Evolutionary conservation across 2,329 filamentous ascomycete species (phyloP).

Genomic region (Arthroderma uncinatum): DNA sequence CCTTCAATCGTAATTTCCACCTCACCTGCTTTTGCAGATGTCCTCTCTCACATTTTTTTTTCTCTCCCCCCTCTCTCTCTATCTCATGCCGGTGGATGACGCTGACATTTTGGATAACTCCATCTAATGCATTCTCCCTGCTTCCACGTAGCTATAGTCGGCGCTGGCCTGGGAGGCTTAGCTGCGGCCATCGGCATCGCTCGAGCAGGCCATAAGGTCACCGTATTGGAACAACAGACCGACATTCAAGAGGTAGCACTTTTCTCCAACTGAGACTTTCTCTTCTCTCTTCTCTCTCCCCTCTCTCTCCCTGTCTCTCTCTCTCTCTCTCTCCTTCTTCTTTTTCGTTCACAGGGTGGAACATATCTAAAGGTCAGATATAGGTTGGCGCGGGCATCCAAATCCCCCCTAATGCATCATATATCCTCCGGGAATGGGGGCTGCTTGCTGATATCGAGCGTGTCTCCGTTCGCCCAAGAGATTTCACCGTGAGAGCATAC

Average conservation of each 20-base stretch:
- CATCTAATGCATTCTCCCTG: not conserved
- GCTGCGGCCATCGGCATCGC: constrained; percentile 17
- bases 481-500: constrained; percentile 24
- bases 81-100: too few species aligned
- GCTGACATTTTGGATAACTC: not conserved
- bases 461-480: constrained; percentile 22
- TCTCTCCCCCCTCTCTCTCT: not conserved
- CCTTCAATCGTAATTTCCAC: too few species aligned
- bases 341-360: not conserved
- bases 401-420: constrained; percentile 24
- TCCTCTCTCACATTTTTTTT: not conserved
- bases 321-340: not conserved
- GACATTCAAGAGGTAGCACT: constrained; percentile 30
- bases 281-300: not conserved
- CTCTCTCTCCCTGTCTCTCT: not conserved
- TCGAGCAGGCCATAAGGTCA: constrained; percentile 16
- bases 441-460: constrained; percentile 20
- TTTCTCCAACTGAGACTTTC: constrained; percentile 6
- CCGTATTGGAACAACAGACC: constrained; percentile 29
- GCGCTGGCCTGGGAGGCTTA: constrained; percentile 18
- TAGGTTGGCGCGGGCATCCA: constrained; percentile 28
- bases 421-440: constrained; percentile 22
- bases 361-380: not conserved
- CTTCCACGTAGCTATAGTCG: constrained; percentile 16
- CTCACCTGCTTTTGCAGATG: too few species aligned